Base-by-base conservation (phyloP, 805 yeast species). In the Candida yuanshanica region DNA sequence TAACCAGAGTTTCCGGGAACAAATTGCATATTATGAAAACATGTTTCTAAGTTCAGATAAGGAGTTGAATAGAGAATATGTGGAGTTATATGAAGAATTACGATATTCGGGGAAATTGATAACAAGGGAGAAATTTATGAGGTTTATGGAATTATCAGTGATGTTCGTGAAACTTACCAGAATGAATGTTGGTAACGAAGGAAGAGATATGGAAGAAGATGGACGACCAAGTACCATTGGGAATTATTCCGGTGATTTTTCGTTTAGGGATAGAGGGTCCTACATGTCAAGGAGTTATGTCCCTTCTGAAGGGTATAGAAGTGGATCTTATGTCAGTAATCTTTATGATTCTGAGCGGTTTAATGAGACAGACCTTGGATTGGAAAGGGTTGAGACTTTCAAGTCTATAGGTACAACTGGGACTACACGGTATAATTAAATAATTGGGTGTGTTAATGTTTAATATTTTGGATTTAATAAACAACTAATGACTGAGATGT, bases 41-140 rank as follows among this genome's bases (percentile, higher is more conserved):
- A 58, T 41, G 42, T 39, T 29, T 11, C 43, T 53, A 2, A 38
- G 59, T 45, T 36, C 60, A 47, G 16, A 46, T 22, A n/a, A 40
- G 2, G 25, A 21, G 3, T 26, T 50, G 14, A 50, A 51, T 27
- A 47, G 51, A 24, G 56, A 64, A 26, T 74, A 74, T 45, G 63
- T 79, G 4, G 65, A 64, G 4, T 58, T 75, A 12, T 89, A 87
- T 62, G 96, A 89, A 49, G 64, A 66, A 37, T 68, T 82, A 27
- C 66, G 87, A 44, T 89, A 79, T 59, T 75, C 91, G 6, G 83
- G 85, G 2, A 59, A 66, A 16, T 68, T 77, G 14, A 75, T 87
- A 14, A 60, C 72, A 1, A 79, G 81, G 47, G 66, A 63, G 4
- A 82, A 81, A 32, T 77, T 89, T 52, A 60, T 75, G 22, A 70